Conservation (phyloP, 768 basidiomycete species). For the Boletus barrowsii region DNA sequence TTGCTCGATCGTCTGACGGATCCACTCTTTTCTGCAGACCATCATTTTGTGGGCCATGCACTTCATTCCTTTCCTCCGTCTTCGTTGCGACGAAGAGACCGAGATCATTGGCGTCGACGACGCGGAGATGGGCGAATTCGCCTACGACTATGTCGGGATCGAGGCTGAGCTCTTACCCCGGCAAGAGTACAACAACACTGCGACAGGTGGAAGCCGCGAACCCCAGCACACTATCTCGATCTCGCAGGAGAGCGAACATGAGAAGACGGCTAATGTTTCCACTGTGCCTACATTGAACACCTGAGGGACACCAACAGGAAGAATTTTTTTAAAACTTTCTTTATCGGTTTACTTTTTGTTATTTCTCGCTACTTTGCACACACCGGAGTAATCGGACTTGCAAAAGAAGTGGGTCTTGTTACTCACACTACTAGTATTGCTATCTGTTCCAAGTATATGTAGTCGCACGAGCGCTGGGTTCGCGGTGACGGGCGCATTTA, state of each 20-base stretch:
- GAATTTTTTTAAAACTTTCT: too few relatives aligned
- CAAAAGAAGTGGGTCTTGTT: too few relatives aligned
- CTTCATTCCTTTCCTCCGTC: conserved; percentile 72
- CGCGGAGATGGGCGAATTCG: conserved; percentile 85
- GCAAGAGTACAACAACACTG: conserved; percentile 29
- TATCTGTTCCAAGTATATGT: too few relatives aligned
- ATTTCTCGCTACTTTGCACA: too few relatives aligned
- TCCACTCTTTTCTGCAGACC: conserved; percentile 41
- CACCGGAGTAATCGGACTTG: too few relatives aligned
- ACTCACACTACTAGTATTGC: too few relatives aligned
- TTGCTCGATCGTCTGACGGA: not conserved
- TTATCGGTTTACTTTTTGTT: not conserved
- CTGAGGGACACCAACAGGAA: not conserved
- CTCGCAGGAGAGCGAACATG: conserved; percentile 28
- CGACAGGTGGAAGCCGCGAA: conserved; percentile 34
- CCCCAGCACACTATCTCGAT: conserved; percentile 28
- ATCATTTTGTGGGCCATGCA: conserved; percentile 89
- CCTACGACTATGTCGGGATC: conserved; percentile 82
- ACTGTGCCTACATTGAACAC: not conserved
- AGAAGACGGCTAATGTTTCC: conserved; percentile 17
- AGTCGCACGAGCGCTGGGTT: too few relatives aligned
- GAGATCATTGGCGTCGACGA: conserved; percentile 89
- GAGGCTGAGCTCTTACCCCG: conserved; percentile 47
- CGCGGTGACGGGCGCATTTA: too few relatives aligned
- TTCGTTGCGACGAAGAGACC: conserved; percentile 62